Evolutionary conservation across 148 eudicot species (phyloP).

Genomic region (Dysphania ambrosioides): DNA sequence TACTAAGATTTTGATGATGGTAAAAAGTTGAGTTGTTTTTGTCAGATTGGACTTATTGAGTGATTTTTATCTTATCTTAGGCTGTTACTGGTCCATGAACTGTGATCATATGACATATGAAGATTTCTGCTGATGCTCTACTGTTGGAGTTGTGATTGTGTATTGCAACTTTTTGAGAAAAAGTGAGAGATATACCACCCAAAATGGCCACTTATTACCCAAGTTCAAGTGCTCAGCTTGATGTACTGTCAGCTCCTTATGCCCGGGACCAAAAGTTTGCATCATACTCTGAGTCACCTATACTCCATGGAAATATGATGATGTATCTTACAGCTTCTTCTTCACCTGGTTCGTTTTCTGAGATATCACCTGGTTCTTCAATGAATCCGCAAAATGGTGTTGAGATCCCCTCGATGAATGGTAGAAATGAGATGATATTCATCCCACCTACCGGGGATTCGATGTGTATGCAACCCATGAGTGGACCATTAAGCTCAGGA

Average conservation of each 20-base stretch:
- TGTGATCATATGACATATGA: conserved; percentile 30
- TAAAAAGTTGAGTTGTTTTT: conserved; percentile 18
- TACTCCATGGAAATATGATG: conserved; percentile 47
- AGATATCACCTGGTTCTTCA: conserved; percentile 41
- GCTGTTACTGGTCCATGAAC: conserved; percentile 28
- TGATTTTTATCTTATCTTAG: conserved; percentile 26
- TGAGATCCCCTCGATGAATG: conserved; percentile 31
- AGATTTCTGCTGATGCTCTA: conserved; percentile 25
- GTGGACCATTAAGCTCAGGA: conserved; percentile 30
- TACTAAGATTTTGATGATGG: not conserved
- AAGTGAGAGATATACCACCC: not conserved
- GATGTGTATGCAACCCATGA: conserved; percentile 34
- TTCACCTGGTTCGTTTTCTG: conserved; percentile 39
- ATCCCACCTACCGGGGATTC: conserved; percentile 46
- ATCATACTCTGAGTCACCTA: conserved; percentile 43
- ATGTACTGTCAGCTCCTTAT: conserved; percentile 47
- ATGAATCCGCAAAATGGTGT: conserved; percentile 35
- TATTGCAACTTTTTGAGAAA: conserved; percentile 30
- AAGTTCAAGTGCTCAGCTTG: conserved; percentile 51
- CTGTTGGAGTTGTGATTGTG: conserved; percentile 20
- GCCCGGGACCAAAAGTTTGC: too few species aligned
- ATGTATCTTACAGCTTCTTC: conserved; percentile 49
- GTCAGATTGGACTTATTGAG: conserved; percentile 26
- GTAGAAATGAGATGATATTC: conserved; percentile 51
- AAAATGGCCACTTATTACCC: conserved; percentile 76